These are phyloP conservation scores for Suhomyces prunicola DNA, from an alignment of 805 yeast genomes.

Conservation along the genomic window DNA sequence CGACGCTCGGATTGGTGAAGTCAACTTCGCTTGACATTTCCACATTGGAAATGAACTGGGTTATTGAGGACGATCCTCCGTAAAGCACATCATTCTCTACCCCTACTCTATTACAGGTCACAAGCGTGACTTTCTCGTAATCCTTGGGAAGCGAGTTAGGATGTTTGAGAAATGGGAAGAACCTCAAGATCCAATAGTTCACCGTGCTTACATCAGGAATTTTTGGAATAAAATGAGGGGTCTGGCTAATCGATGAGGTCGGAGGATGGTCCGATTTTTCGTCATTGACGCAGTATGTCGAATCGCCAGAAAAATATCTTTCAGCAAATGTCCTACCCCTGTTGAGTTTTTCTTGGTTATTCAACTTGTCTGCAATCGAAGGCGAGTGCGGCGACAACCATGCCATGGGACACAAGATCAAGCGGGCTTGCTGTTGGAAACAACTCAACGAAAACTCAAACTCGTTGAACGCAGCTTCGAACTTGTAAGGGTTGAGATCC, in stretches of 20 bases:
- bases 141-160: slow-evolving; percentile 20
- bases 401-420: slow-evolving; percentile 79
- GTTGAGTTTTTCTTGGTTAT: slow-evolving; percentile 13
- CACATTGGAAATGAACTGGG: slow-evolving; percentile 42
- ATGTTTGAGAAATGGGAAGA: slow-evolving; percentile 57
- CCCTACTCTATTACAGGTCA: slow-evolving; percentile 72
- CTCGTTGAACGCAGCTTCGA: slow-evolving; percentile 70
- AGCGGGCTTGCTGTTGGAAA: slow-evolving; percentile 42
- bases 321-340: slow-evolving; percentile 5
- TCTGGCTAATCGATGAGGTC: neutral
- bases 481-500: slow-evolving; percentile 88
- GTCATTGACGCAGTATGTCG: slow-evolving; percentile 1
- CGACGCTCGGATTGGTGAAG: slow-evolving; percentile 48
- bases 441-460: slow-evolving; percentile 69
- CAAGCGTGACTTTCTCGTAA: slow-evolving; percentile 32
- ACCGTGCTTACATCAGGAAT: slow-evolving; percentile 49
- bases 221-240: slow-evolving; percentile 17
- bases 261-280: neutral
- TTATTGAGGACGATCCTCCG: slow-evolving; percentile 62
- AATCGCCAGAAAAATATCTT: slow-evolving; percentile 2
- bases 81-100: slow-evolving; percentile 66
- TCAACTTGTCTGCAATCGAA: slow-evolving; percentile 15
- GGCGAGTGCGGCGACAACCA: slow-evolving; percentile 67
- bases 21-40: slow-evolving; percentile 36
- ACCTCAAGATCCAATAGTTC: slow-evolving; percentile 72